Evolutionary conservation across 2,329 filamentous ascomycete genomes (phyloP), one percentile per base, ranked within the genome.

Genomic region (Arthrobotrys sphaeroides): DNA sequence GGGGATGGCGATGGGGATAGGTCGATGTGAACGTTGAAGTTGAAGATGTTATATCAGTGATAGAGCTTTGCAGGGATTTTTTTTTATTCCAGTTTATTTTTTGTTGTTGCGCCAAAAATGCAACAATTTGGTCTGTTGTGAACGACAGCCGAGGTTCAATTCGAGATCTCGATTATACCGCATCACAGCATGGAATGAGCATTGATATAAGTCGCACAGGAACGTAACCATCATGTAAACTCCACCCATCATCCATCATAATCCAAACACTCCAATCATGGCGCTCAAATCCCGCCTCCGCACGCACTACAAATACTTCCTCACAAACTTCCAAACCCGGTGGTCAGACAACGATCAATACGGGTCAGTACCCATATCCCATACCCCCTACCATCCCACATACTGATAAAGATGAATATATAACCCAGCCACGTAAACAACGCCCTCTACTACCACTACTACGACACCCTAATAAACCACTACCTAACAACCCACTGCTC

Each of bases 381-480:
- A 9, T 24, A 22, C 13, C 57, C 43, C 61, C 24, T 53, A n/a
- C n/a, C 28, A 26, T 22, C 43, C 24, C 13, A 38, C 22, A 66
- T 31, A 47, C 97, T 95, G 83, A 87, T 20, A n/a, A 13, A 28
- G 31, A 57, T 49, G 1, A 18, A 49, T 60, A 1, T 51, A 42
- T 28, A 42, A 6, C 4, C 36, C 24, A 74, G 92, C 75, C 94
- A 98, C 82, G 89, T 96, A 86, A 97, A 97, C 84, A 97, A 96
- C 81, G 91, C 90, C 42, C 87, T 95, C 64, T 97, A 97, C 83
- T 91, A 91, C 80, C 90, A 91, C 77, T 86, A 96, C 68, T 95
- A 96, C 82, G 94, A 98, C 84, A 94, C 92, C 0, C 88, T 96
- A 72, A 89, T 96, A 81, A 98, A 97, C 83, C 87, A 90, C 55